Percentiles rank a stretch among this genome's conserved stretches.
These are phyloP conservation scores for Phyllosticta citriasiana DNA, from an alignment of 2,329 filamentous ascomycete species.

Conservation along the genomic window DNA sequence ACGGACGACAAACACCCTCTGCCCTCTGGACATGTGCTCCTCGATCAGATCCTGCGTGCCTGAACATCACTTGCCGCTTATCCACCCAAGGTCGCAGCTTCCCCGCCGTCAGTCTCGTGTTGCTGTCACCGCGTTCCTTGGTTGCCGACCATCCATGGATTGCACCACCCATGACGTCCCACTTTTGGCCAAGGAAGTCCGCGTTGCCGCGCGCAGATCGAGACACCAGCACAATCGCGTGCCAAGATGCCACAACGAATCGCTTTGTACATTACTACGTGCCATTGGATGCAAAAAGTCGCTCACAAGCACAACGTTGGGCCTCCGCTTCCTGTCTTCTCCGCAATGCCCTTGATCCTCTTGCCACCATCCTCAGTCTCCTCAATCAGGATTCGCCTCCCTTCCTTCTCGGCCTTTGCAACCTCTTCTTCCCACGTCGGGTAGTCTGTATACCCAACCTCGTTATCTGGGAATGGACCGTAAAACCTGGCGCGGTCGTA, in stretches of 20 bases:
- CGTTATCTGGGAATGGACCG: conserved; percentile 14
- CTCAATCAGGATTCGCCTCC: conserved; percentile 1
- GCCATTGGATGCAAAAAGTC: background rate
- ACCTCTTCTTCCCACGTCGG: conserved; percentile 13
- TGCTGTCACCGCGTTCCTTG: background rate
- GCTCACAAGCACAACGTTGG: background rate
- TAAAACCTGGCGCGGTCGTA: conserved; percentile 35
- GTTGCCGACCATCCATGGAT: background rate
- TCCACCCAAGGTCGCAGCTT: background rate
- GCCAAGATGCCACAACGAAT: background rate
- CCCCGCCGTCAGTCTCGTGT: background rate
- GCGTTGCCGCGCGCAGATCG: background rate
- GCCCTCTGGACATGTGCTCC: background rate
- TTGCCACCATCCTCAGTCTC: background rate
- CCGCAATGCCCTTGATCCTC: conserved; percentile 1
- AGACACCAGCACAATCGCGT: background rate
- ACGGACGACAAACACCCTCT: background rate
- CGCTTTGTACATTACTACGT: background rate
- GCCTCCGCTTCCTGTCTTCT: background rate
- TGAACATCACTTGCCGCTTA: conserved; percentile 10
- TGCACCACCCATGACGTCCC: background rate
- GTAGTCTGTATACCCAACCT: conserved; percentile 29
- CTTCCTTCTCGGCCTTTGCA: background rate
- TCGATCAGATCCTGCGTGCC: conserved; percentile 1
- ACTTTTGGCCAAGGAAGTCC: background rate